phyloP scores from a whole-genome alignment of 140 eudicot species.

The Ambrosia hybrid region DNA sequence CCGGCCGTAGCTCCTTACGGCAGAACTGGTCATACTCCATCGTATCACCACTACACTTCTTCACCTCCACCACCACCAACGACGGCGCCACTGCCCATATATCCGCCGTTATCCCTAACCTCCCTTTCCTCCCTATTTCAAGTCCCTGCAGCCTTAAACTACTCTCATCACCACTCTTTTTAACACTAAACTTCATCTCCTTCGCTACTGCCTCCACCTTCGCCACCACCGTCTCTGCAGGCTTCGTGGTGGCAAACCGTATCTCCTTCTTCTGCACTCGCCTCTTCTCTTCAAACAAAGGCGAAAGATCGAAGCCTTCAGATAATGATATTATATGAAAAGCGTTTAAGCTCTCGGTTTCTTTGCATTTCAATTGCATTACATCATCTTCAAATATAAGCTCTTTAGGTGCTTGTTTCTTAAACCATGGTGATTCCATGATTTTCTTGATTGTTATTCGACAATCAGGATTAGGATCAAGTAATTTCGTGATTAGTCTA shows the following conservation, averaged over 20 bases:
- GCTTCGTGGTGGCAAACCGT: slow-evolving; percentile 60
- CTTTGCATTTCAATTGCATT: slow-evolving; percentile 26
- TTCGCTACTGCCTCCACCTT: slow-evolving; percentile 59
- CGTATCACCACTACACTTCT: slow-evolving; percentile 72
- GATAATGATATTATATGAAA: slow-evolving; percentile 84
- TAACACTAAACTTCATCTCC: slow-evolving; percentile 39
- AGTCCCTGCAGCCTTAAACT: slow-evolving; percentile 55
- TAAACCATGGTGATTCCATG: slow-evolving; percentile 70
- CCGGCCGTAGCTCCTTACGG: slow-evolving; percentile 67
- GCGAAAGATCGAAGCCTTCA: slow-evolving; percentile 75
- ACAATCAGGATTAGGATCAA: slow-evolving; percentile 73
- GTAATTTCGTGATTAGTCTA: slow-evolving; percentile 48
- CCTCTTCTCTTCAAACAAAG: slow-evolving; percentile 71
- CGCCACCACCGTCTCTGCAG: slow-evolving; percentile 56
- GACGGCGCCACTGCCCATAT: slow-evolving; percentile 58
- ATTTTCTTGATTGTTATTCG: slow-evolving; percentile 53
- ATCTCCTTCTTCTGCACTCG: slow-evolving; percentile 50
- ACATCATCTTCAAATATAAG: slow-evolving; percentile 24
- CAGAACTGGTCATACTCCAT: slow-evolving; percentile 73
- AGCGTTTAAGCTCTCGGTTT: slow-evolving; percentile 58
- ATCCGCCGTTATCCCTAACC: slow-evolving; percentile 54
- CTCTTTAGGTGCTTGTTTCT: slow-evolving; percentile 37
- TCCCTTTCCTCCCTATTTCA: slow-evolving; percentile 61
- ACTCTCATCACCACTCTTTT: slow-evolving; percentile 45
- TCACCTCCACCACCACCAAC: slow-evolving; percentile 70